Base-by-base conservation (phyloP, 768 basidiomycete genomes). In the Boletus rubropictus region DNA sequence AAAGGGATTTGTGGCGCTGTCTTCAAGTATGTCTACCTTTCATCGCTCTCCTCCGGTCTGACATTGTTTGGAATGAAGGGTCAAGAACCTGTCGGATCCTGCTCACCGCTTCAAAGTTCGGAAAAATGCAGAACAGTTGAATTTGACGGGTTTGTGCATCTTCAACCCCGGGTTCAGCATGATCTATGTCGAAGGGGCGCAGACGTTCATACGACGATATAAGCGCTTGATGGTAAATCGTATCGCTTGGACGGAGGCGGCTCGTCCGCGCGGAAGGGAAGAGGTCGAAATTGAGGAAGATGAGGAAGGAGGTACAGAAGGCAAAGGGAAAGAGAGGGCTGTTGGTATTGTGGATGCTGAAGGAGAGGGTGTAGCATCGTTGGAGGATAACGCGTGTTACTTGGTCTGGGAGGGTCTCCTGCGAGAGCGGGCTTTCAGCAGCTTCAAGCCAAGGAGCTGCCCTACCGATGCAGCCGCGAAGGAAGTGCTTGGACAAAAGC, bases 51-150 rank as follows among this genome's bases (percentile, higher is more conserved):
- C 7, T 31, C 22, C 6, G 7, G 21, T 15, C 39, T 42, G 2
- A 52, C 20, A 24, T 17, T 29, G 11, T 25, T 50, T 36, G 41
- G n/a, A 43, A 42, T 33, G 6, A 61, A 91, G 92, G 70, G 76
- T 99, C 55, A 86, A 86, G 63, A 85, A 79, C 46, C 80, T 99
- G 38, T 77, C 82, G n/a, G 93, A 98, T 63, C 91, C 87, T 1
- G 76, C 89, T 10, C 96, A 99, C 58, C 84, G 89, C 50, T 97
- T 91, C 76, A 99, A 98, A 72, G 89, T 97, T 43, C 83, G 89
- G 49, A 93, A 89, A 74, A 98, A 98, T 58, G 96, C 96, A 1
- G 89, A 95, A 60, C 92, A 96, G 63, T 75, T 86, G 63, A 82
- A 80, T 50, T 74, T 98, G 12, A 84, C 89, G 0, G 96, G 96